Base-by-base conservation (phyloP, 768 basidiomycete genomes). In the Ephemerocybe angulata region DNA sequence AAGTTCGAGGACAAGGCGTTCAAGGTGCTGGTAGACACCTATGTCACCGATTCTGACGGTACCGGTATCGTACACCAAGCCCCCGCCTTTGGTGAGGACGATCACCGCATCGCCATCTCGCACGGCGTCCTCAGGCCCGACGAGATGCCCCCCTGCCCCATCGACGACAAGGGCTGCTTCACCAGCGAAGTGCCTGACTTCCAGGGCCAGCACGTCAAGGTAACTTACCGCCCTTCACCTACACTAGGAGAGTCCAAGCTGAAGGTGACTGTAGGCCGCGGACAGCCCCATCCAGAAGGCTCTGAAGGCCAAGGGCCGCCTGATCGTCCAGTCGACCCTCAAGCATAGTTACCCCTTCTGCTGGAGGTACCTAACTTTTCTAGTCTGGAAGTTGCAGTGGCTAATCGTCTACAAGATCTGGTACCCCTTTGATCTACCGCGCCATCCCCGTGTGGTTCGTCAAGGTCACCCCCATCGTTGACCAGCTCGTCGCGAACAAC, bases 11-110 rank as follows among this genome's bases (percentile, higher is more conserved):
- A 94, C 67, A 85, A 82, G 62, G 96, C 93, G 0, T 98, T 96
- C 77, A 73, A 87, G 53, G 93, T 99, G 15, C 69, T 99, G 13
- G 79, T 82, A 21, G 97, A 99, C 65, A 87, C 86, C 0, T 99
- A 99, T 67, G 96, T 99, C 46, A 96, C 93, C 3, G 89, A 87
- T 62, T 81, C 84, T 15, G 90, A 93, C 56, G 97, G 97, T 65
- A 99, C 97, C 27, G 97, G 97, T 63, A 95, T 98, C 64, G 97
- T 99, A 28, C 97, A 99, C 69, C 97, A 99, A 73, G 93, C 97
- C 2, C 97, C 97, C 2, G 95, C 89, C 0, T 98, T 97, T 65
- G 97, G 97, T 76, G 96, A 98, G 68, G 97, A 99, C 63, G 97
- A 99, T 80, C 92, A 98, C 70, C 90, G 97, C 51, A 83, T 99